These are phyloP conservation scores for Penicillium canescens DNA, from an alignment of 495 filamentous ascomycete species.

Conservation along the genomic window DNA sequence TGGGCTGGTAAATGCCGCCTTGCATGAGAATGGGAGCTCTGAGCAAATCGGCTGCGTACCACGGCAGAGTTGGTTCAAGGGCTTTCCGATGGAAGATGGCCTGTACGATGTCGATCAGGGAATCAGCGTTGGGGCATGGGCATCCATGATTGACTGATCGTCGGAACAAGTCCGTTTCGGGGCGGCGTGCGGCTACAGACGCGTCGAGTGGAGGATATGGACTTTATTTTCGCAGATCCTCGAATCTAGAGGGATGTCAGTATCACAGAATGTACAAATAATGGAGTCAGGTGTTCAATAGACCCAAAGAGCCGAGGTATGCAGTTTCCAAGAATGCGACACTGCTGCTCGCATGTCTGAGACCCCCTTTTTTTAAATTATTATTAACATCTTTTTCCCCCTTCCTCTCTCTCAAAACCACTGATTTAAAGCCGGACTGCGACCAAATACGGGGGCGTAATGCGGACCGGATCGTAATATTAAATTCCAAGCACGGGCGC, in stretches of 20 bases:
- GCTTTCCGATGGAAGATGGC: not conserved
- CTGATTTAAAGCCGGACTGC: not conserved
- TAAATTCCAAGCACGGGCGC: slow-evolving; percentile 1
- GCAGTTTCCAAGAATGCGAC: slow-evolving; percentile 9
- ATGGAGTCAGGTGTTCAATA: not conserved
- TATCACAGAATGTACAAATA: not conserved
- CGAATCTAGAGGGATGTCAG: not conserved
- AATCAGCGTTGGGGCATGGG: slow-evolving; percentile 5
- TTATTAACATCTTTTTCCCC: not conserved
- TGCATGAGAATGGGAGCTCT: slow-evolving; percentile 20
- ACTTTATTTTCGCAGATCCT: not conserved
- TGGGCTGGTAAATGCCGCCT: slow-evolving; percentile 17
- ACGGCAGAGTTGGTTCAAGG: slow-evolving; percentile 1
- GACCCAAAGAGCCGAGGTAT: slow-evolving; percentile 1
- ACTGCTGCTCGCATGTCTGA: not conserved
- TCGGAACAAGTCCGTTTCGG: not conserved
- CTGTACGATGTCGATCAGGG: slow-evolving; percentile 9
- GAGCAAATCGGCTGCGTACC: slow-evolving; percentile 24
- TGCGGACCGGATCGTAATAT: slow-evolving; percentile 13
- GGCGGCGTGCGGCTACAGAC: slow-evolving; percentile 4
- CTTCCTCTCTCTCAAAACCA: not conserved
- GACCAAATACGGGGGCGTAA: slow-evolving; percentile 7
- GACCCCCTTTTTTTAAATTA: not conserved
- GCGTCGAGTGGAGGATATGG: not conserved
- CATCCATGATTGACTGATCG: slow-evolving; percentile 6